These are phyloP conservation scores for Yamadazyma blattariae DNA, from an alignment of 1,139 yeast genomes.

Conservation along the genomic window DNA sequence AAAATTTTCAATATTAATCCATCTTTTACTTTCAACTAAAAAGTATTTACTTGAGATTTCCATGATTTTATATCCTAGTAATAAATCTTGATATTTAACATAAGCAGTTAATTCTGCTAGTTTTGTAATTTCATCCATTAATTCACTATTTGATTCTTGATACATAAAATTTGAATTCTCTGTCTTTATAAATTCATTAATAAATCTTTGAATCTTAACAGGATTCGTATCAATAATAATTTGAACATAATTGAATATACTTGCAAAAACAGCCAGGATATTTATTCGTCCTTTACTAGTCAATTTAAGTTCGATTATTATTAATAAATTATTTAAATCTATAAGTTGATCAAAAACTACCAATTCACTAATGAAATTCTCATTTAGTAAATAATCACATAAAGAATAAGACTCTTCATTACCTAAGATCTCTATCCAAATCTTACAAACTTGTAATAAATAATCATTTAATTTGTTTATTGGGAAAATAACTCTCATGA, in stretches of 20 bases:
- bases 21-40: conserved; percentile 7
- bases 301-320: conserved; percentile 46
- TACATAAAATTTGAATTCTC: conserved; percentile 10
- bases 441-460: conserved; percentile 25
- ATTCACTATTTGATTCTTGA: conserved; percentile 6
- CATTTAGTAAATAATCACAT: conserved; percentile 25
- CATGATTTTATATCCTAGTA: conserved; percentile 11
- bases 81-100: conserved; percentile 7
- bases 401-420: conserved; percentile 53
- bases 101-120: conserved; percentile 10
- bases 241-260: conserved; percentile 21
- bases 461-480: conserved; percentile 12
- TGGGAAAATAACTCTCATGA: conserved; percentile 41
- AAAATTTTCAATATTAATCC: conserved; percentile 10
- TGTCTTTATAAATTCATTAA: conserved; percentile 9
- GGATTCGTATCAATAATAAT: not conserved
- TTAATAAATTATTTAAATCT: conserved; percentile 25
- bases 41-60: conserved; percentile 5
- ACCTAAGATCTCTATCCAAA: conserved; percentile 61
- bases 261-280: conserved; percentile 6
- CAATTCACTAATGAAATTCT: conserved; percentile 28
- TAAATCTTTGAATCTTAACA: conserved; percentile 22
- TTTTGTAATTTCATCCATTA: conserved; percentile 9
- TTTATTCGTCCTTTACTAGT: conserved; percentile 36
- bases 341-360: conserved; percentile 40